Evolutionary conservation across 1,284 basidiomycete species (phyloP), one percentile per base, ranked within the genome.

Genomic region (Tilletia setariae): DNA sequence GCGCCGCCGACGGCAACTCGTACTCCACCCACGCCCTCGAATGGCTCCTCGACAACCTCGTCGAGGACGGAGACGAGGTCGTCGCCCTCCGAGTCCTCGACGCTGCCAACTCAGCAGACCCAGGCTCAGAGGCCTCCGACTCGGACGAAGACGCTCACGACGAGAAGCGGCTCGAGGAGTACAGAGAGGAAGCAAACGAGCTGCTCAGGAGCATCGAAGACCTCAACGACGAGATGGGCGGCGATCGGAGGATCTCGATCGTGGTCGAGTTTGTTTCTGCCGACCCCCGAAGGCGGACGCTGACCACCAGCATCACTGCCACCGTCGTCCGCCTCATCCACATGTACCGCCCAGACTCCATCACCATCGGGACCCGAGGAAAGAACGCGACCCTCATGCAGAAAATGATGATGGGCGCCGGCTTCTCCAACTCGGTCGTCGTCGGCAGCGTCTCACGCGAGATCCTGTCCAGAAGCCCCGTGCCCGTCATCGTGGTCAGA

Each of bases 261-360:
- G 90, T 96, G 63, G 89, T 98, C 68, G 95, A 98, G 84, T 94
- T 92, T 79, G 91, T 97, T 49, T 91, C 93, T 0, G 95, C 95
- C 15, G 42, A 46, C 21, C 64, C 64, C 13, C 28, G 28, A 9
- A 8, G 56, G 9, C 25, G 56, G 9, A 61, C 56, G 0, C 15
- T 35, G 6, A 61, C 56, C 13, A 61, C 28, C 42, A 90, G 89
- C 71, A 89, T 96, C 6, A 91, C 92, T 0, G 88, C 90, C 67
- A 94, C 92, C 9, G 89, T 98, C 47, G 74, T 84, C 28, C 72
- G 76, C 47, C 71, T 98, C 74, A 95, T 98, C 72, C 91, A 93
- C 1, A 88, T 98, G 46, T 98, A 98, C 80, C 89, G 94, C 56
- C 95, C 95, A 1, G 94, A 98, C 83, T 93, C 91, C 1, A 86